Evolutionary conservation across 768 basidiomycete species (phyloP).

Genomic region (Russula sp.): DNA sequence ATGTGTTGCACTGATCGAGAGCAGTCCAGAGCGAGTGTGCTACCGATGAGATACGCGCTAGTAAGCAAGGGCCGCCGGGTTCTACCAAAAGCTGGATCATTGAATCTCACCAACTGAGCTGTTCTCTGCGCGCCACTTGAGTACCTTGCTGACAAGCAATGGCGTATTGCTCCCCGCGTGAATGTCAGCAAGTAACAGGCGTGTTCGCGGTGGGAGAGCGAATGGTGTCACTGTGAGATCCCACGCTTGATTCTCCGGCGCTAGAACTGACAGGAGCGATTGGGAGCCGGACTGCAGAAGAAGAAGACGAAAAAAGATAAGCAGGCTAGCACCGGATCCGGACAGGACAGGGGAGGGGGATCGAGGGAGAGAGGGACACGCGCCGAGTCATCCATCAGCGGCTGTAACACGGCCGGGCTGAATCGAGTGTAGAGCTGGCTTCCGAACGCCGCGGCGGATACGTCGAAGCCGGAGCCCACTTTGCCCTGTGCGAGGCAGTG

Average conservation of each 20-base stretch:
- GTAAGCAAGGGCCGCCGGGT: background rate
- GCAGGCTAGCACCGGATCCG: background rate
- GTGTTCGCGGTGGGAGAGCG: constrained; percentile 76
- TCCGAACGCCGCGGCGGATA: constrained; percentile 90
- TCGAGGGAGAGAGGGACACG: constrained; percentile 29
- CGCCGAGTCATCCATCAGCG: constrained; percentile 58
- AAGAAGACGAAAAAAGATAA: constrained; percentile 12
- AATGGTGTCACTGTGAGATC: constrained; percentile 67
- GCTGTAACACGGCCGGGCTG: constrained; percentile 63
- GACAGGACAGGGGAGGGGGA: constrained; percentile 1
- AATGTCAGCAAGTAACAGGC: constrained; percentile 91
- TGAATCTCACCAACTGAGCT: constrained; percentile 48
- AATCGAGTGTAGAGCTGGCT: constrained; percentile 93
- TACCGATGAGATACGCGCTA: constrained; percentile 34
- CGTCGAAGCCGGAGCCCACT: constrained; percentile 96
- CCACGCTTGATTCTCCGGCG: constrained; percentile 69
- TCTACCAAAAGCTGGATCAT: background rate
- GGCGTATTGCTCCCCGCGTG: constrained; percentile 96
- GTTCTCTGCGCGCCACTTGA: constrained; percentile 80
- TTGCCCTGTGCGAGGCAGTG: constrained; percentile 98
- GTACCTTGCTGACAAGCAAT: constrained; percentile 85
- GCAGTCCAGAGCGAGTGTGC: constrained; percentile 64
- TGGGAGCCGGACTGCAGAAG: constrained; percentile 29
- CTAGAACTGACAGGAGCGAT: constrained; percentile 51
- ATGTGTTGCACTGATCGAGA: constrained; percentile 60